Conservation (phyloP, 768 basidiomycete species). For the Mycena venus region DNA sequence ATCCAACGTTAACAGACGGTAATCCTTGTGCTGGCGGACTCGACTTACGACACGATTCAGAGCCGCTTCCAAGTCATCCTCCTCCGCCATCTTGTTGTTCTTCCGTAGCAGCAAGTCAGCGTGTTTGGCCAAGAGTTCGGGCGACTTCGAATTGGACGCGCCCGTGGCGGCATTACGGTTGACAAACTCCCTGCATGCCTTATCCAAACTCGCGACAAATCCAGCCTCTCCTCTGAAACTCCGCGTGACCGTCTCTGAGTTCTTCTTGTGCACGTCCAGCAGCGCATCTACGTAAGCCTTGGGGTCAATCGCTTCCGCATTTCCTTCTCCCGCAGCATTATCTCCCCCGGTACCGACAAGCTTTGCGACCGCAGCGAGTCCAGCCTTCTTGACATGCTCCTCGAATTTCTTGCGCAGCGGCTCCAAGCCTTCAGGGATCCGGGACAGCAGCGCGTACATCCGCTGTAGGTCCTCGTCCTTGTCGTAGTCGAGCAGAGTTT, state of each 20-base stretch:
- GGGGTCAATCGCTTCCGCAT: constrained; percentile 81
- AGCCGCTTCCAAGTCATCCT: constrained; percentile 90
- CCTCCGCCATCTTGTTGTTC: constrained; percentile 96
- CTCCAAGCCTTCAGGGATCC: constrained; percentile 92
- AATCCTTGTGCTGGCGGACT: constrained; percentile 34
- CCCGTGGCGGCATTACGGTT: constrained; percentile 94
- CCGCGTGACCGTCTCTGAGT: constrained; percentile 87
- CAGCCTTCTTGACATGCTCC: constrained; percentile 94
- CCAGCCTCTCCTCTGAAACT: constrained; percentile 94
- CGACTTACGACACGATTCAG: constrained; percentile 87
- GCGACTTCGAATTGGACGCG: constrained; percentile 87
- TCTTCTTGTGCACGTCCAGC: constrained; percentile 92
- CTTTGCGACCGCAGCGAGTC: constrained; percentile 85
- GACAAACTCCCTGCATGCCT: constrained; percentile 96
- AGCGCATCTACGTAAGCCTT: constrained; percentile 96
- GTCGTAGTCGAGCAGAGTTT: constrained; percentile 89
- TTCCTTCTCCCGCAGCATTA: constrained; percentile 50
- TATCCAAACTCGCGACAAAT: constrained; percentile 93
- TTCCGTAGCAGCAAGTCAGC: constrained; percentile 91
- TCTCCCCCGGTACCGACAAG: constrained; percentile 77
- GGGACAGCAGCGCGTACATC: constrained; percentile 93
- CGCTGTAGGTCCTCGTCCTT: constrained; percentile 95
- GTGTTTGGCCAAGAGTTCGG: constrained; percentile 93
- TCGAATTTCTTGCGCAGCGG: constrained; percentile 94
- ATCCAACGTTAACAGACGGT: constrained; percentile 42